A percentile compares a stretch with the other conserved stretches of the same genome.
Conservation (phyloP, 176 grass and related monocot species). For the Cymbopogon citratus region DNA sequence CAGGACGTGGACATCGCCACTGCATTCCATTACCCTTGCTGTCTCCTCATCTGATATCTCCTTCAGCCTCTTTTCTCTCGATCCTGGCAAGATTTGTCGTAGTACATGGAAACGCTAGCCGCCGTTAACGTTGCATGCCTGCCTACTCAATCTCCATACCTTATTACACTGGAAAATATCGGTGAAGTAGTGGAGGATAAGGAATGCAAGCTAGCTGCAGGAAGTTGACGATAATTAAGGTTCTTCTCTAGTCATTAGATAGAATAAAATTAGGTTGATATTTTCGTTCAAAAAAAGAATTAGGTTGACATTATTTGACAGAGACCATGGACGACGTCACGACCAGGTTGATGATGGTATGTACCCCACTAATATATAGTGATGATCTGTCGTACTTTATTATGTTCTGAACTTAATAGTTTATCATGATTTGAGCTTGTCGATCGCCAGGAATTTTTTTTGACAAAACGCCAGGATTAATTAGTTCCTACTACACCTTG, state of each 20-base stretch:
- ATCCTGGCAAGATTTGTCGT: not conserved
- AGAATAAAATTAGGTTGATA: no score
- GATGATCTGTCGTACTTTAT: not conserved
- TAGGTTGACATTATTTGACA: not conserved
- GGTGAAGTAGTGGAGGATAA: not conserved
- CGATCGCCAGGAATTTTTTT: no score
- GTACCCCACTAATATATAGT: not conserved
- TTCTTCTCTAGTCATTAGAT: not conserved
- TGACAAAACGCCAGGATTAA: not conserved
- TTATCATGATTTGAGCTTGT: not conserved
- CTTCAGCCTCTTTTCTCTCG: not conserved
- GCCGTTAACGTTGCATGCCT: no score
- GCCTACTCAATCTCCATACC: not conserved
- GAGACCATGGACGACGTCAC: not conserved
- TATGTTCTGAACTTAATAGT: not conserved
- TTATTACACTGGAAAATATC: not conserved
- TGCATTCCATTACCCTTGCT: not conserved
- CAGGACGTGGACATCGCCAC: slow-evolving; percentile 24
- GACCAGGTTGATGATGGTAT: not conserved
- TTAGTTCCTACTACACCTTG: no score
- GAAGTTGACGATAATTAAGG: slow-evolving; percentile 9
- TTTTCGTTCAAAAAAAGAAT: no score
- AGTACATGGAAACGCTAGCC: not conserved
- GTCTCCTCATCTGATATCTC: not conserved
- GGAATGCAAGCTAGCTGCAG: not conserved